Percentiles rank a stretch among this genome's conserved stretches.
These are phyloP conservation scores for Neoconidiobolus thromboides DNA, from an alignment of 371 early-diverging fungal species.

Conservation along the genomic window DNA sequence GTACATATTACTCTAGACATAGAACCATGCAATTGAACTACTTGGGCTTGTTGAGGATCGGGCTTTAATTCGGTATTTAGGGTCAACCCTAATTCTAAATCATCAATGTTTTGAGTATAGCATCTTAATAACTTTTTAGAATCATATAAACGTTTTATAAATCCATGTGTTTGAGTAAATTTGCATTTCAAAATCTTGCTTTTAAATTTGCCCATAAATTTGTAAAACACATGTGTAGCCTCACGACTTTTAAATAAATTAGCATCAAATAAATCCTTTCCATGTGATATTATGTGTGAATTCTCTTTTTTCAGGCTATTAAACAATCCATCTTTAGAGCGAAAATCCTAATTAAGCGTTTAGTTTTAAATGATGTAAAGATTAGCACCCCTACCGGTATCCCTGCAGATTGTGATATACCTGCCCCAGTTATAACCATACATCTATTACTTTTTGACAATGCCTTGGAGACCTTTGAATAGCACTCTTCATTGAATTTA, in stretches of 20 bases:
- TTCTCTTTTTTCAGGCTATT: constrained; percentile 60
- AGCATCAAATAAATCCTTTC: constrained; percentile 93
- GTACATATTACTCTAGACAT: constrained; percentile 71
- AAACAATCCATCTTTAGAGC: constrained; percentile 60
- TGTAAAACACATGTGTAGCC: constrained; percentile 68
- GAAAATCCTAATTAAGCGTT: constrained; percentile 41
- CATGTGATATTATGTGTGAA: constrained; percentile 53
- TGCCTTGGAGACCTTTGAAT: not conserved
- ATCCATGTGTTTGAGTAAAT: constrained; percentile 75
- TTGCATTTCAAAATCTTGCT: constrained; percentile 40
- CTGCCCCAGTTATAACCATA: constrained; percentile 80
- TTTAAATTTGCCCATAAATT: constrained; percentile 88
- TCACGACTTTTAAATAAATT: constrained; percentile 54
- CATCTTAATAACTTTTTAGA: constrained; percentile 59
- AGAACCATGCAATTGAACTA: constrained; percentile 86
- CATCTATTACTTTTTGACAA: constrained; percentile 28
- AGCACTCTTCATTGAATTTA: not conserved
- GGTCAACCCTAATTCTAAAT: constrained; percentile 57
- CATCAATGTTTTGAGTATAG: constrained; percentile 97
- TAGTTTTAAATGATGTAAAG: constrained; percentile 2
- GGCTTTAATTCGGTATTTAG: constrained; percentile 18
- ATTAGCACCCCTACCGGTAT: constrained; percentile 43
- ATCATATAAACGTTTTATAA: constrained; percentile 54
- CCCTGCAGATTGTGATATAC: constrained; percentile 77
- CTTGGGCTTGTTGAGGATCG: constrained; percentile 17